Conservation (phyloP, 2,329 filamentous ascomycete species). For the Exophiala sideris region DNA sequence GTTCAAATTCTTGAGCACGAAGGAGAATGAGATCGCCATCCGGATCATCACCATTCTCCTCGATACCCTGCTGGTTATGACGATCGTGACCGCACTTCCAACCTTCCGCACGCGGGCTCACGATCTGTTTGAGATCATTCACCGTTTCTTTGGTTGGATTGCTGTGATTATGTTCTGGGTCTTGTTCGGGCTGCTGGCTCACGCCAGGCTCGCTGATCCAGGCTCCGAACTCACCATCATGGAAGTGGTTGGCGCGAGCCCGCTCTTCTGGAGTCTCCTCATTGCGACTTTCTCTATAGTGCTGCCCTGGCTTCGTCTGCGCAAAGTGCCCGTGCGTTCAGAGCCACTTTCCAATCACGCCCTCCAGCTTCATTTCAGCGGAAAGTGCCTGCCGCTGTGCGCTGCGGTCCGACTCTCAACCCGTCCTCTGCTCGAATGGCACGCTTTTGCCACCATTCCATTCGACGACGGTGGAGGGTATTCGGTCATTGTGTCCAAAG, state of each 20-base stretch:
- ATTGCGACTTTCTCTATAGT: constrained; percentile 63
- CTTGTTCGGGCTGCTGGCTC: constrained; percentile 55
- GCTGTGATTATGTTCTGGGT: constrained; percentile 64
- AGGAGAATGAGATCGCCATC: constrained; percentile 36
- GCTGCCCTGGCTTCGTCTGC: constrained; percentile 70
- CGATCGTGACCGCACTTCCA: constrained; percentile 64
- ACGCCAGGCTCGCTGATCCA: constrained; percentile 30
- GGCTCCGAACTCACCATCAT: constrained; percentile 28
- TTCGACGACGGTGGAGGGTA: constrained; percentile 57
- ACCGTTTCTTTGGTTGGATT: constrained; percentile 72
- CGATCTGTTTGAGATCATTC: constrained; percentile 66
- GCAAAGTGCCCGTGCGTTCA: constrained; percentile 62
- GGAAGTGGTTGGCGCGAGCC: constrained; percentile 37
- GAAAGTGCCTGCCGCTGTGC: constrained; percentile 57
- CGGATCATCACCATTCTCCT: constrained; percentile 58
- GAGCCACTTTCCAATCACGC: constrained; percentile 70
- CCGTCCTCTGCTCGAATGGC: constrained; percentile 66
- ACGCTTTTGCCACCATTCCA: constrained; percentile 72
- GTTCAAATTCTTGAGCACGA: constrained; percentile 23
- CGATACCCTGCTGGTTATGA: constrained; percentile 54
- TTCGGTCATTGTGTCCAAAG: constrained; percentile 67
- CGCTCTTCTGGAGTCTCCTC: constrained; percentile 65
- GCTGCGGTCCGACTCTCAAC: constrained; percentile 60
- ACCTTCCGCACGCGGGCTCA: constrained; percentile 60
- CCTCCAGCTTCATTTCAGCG: constrained; percentile 65